These are phyloP conservation scores for Exophiala calicioides DNA, from an alignment of 2,329 filamentous ascomycete genomes.

Conservation along the genomic window DNA sequence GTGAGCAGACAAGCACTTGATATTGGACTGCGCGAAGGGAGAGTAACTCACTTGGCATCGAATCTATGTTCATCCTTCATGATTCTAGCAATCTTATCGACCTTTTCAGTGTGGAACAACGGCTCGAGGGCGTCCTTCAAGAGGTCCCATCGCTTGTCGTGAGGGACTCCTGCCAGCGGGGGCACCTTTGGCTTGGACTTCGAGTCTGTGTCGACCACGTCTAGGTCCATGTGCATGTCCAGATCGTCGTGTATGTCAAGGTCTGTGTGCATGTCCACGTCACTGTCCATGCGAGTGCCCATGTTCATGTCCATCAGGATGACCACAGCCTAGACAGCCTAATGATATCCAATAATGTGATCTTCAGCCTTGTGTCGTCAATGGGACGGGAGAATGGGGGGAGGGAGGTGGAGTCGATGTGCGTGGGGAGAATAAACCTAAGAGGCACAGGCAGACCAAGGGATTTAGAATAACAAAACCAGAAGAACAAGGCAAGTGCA, in stretches of 20 bases:
- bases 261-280: background rate
- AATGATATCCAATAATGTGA: background rate
- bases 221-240: background rate
- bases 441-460: background rate
- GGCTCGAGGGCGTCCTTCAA: background rate
- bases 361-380: too few species aligned
- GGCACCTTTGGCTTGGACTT: background rate
- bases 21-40: too few species aligned
- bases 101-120: constrained; percentile 2
- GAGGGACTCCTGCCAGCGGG: background rate
- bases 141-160: background rate
- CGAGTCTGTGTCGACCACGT: background rate
- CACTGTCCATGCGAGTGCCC: too few species aligned
- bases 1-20: background rate
- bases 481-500: too few species aligned
- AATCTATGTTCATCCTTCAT: constrained; percentile 6
- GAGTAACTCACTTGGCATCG: constrained; percentile 2
- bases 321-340: background rate
- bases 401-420: background rate
- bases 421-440: background rate
- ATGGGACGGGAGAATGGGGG: background rate
- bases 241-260: background rate
- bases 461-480: too few species aligned
- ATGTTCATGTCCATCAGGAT: too few species aligned
- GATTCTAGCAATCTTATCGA: constrained; percentile 2